Conservation (phyloP, 139 green algal species). For the Penium margaritaceum region DNA sequence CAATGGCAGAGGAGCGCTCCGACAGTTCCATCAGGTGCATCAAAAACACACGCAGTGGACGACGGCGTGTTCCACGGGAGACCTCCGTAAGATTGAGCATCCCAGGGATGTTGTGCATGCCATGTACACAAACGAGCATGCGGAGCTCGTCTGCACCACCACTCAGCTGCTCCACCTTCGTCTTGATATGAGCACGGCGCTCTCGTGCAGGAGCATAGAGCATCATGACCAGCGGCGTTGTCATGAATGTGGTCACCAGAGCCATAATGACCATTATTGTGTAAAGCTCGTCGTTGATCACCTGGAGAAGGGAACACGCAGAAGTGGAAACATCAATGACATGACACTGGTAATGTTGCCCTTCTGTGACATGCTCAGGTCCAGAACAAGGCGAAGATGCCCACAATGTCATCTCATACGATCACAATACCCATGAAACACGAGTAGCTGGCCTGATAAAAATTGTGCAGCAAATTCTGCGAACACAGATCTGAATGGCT, state of each 20-base stretch:
- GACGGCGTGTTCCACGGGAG: conserved; percentile 4
- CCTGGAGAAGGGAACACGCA: too few relatives aligned
- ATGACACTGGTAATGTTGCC: too few relatives aligned
- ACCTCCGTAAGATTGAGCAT: conserved; percentile 24
- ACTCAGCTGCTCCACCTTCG: conserved; percentile 14
- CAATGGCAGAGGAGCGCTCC: conserved; percentile 31
- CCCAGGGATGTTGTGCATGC: conserved; percentile 32
- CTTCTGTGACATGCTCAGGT: too few relatives aligned
- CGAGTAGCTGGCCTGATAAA: too few relatives aligned
- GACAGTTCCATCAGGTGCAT: conserved; percentile 33
- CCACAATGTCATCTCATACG: too few relatives aligned
- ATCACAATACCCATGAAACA: too few relatives aligned
- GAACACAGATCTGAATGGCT: too few relatives aligned
- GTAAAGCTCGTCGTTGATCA: conserved; percentile 35
- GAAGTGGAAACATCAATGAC: too few relatives aligned
- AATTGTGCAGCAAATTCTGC: too few relatives aligned
- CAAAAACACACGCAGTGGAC: conserved; percentile 22
- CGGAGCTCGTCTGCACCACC: conserved; percentile 9
- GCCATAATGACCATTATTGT: conserved; percentile 44
- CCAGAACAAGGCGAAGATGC: too few relatives aligned
- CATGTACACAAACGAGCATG: conserved; percentile 33
- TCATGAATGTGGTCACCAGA: conserved; percentile 43
- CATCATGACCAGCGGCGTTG: conserved; percentile 38
- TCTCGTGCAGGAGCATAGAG: conserved; percentile 38
- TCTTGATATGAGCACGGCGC: conserved; percentile 6